phyloP scores from a whole-genome alignment of 208 protist genomes.

The Leishmania lainsoni region DNA sequence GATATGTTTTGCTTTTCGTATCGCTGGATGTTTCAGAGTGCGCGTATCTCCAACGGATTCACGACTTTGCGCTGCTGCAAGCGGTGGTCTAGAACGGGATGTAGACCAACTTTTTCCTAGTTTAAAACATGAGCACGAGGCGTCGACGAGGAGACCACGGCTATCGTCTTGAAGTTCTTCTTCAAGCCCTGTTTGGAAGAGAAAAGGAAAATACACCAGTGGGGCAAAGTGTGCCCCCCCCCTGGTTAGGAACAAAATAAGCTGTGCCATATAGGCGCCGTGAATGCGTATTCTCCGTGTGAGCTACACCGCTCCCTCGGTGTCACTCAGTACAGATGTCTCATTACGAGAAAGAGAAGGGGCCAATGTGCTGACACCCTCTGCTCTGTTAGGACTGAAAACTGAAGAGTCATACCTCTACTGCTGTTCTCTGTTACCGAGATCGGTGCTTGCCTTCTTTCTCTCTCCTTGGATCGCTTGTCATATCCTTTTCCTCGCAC shows the following conservation, averaged over 20 bases:
- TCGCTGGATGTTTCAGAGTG: background rate
- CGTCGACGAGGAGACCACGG: background rate
- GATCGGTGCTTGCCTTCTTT: background rate
- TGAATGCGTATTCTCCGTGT: background rate
- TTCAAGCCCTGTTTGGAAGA: background rate
- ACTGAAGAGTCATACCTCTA: background rate
- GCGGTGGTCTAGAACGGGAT: background rate
- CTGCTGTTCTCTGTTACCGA: background rate
- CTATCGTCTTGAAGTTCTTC: background rate
- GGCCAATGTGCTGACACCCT: background rate
- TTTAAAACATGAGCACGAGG: background rate
- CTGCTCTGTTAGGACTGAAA: background rate
- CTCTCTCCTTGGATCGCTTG: background rate
- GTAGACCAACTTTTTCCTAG: background rate
- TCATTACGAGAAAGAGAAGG: background rate
- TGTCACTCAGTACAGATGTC: background rate
- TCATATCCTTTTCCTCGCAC: constrained; percentile 13
- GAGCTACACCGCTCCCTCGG: background rate
- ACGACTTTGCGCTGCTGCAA: background rate
- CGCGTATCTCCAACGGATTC: background rate
- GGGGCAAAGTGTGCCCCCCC: background rate
- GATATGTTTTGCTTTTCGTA: background rate
- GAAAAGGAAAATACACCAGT: background rate
- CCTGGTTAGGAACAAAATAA: background rate
- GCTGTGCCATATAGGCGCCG: background rate